phyloP scores from a whole-genome alignment of 2,329 filamentous ascomycete genomes.

The Furcasterigmium furcatum region DNA sequence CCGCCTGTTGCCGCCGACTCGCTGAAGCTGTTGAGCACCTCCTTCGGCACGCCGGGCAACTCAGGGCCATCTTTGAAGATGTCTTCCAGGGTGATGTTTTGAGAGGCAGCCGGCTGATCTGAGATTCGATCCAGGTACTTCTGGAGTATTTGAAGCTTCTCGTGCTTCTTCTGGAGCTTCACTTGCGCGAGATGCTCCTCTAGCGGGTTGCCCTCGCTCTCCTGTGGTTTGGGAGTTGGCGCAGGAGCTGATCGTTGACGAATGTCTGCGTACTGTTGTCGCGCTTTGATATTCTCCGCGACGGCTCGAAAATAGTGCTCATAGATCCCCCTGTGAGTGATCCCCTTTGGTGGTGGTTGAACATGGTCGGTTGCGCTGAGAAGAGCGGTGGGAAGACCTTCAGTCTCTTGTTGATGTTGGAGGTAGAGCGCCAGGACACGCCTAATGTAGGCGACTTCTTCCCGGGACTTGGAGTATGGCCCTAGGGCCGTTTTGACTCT shows the following conservation, averaged over 20 bases:
- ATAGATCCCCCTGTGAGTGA: constrained; percentile 31
- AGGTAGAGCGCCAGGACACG: constrained; percentile 53
- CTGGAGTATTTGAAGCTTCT: constrained; percentile 46
- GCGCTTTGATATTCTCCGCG: constrained; percentile 47
- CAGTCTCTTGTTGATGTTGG: constrained; percentile 18
- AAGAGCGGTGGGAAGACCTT: constrained; percentile 31
- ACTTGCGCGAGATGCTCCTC: constrained; percentile 49
- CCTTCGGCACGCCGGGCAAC: constrained; percentile 48
- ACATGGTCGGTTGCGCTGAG: constrained; percentile 35
- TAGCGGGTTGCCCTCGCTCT: constrained; percentile 20
- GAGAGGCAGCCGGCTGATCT: constrained; percentile 48
- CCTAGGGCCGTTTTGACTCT: constrained; percentile 40
- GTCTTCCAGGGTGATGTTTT: constrained; percentile 44
- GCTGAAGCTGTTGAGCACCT: constrained; percentile 47
- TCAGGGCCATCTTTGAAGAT: constrained; percentile 40
- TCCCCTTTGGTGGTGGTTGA: not conserved
- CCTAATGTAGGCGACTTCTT: constrained; percentile 54
- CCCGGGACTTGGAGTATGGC: constrained; percentile 53
- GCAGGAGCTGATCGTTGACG: constrained; percentile 15
- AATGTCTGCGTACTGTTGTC: constrained; percentile 40
- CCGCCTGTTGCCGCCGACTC: constrained; percentile 31
- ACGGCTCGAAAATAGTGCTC: constrained; percentile 52
- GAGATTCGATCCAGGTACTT: constrained; percentile 46
- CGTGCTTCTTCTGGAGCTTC: constrained; percentile 48
- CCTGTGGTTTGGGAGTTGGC: constrained; percentile 15